phyloP scores from a whole-genome alignment of 2,329 filamentous ascomycete genomes.

The Mycosphaerella sp. region DNA sequence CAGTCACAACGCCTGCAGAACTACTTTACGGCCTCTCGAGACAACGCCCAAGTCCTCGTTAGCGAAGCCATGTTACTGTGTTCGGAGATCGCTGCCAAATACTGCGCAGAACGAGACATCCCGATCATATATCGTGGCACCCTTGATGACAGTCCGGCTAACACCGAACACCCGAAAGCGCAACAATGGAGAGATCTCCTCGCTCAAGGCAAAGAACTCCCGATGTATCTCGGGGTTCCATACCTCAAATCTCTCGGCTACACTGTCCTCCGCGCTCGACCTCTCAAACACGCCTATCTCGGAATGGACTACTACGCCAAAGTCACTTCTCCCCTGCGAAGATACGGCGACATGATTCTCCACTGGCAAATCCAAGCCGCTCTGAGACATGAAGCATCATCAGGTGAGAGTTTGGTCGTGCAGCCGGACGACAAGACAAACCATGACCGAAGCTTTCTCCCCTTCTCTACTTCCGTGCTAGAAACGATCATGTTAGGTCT shows the following conservation, averaged over 20 bases:
- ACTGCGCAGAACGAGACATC: conserved; percentile 48
- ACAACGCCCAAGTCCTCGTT: conserved; percentile 31
- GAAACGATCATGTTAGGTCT: conserved; percentile 45
- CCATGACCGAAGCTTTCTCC: conserved; percentile 36
- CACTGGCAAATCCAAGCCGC: conserved; percentile 62
- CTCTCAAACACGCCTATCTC: conserved; percentile 46
- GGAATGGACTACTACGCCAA: conserved; percentile 52
- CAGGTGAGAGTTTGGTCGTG: conserved; percentile 39
- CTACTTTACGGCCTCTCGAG: conserved; percentile 25
- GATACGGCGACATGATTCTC: conserved; percentile 55
- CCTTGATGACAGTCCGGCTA: conserved; percentile 16
- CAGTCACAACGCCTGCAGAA: conserved; percentile 32
- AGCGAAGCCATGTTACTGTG: conserved; percentile 53
- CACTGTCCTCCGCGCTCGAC: conserved; percentile 42
- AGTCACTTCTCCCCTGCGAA: conserved; percentile 55
- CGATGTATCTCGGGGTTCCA: conserved; percentile 36
- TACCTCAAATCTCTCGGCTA: conserved; percentile 40
- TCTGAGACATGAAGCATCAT: conserved; percentile 49
- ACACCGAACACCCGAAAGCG: conserved; percentile 33
- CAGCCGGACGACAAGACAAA: conserved; percentile 19
- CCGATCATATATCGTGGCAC: conserved; percentile 47
- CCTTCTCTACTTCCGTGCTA: conserved; percentile 46
- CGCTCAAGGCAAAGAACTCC: conserved; percentile 35
- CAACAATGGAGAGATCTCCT: conserved; percentile 34
- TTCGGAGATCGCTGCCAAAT: conserved; percentile 45